phyloP scores from a whole-genome alignment of 73 alveolate species.

The Paramecium bursaria region DNA sequence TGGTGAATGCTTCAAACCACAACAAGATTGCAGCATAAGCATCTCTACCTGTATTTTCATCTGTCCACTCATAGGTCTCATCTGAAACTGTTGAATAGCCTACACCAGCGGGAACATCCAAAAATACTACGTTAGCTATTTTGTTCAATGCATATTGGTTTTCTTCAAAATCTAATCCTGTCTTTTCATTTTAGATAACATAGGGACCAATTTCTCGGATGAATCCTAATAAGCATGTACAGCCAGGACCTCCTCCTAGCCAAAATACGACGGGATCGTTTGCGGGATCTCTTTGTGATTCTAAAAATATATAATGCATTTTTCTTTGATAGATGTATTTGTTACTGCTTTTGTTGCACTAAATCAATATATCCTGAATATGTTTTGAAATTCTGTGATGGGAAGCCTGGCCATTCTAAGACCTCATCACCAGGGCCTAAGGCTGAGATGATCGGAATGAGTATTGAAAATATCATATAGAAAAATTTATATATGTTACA shows the following conservation, averaged over 20 bases:
- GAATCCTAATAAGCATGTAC: constrained; percentile 85
- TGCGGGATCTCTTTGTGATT: constrained; percentile 75
- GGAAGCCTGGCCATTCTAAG: constrained; percentile 24
- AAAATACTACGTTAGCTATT: constrained; percentile 81
- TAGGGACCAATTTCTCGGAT: constrained; percentile 89
- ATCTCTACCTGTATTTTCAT: constrained; percentile 78
- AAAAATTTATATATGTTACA: no score
- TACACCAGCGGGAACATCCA: constrained; percentile 97
- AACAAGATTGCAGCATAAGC: constrained; percentile 74
- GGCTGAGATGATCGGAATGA: no score
- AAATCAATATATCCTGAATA: constrained; percentile 7
- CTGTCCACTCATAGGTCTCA: constrained; percentile 72
- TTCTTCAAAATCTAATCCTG: constrained; percentile 42
- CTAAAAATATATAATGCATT: constrained; percentile 72
- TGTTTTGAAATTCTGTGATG: constrained; percentile 21
- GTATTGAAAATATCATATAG: no score
- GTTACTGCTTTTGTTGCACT: constrained; percentile 8
- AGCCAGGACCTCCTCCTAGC: constrained; percentile 96
- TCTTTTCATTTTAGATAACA: constrained; percentile 72
- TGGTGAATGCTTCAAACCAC: constrained; percentile 75
- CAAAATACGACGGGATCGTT: constrained; percentile 80
- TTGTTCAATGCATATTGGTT: constrained; percentile 93
- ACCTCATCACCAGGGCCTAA: no score
- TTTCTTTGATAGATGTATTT: background rate
- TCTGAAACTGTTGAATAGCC: constrained; percentile 80